phyloP scores from a whole-genome alignment of 192 early-diverging fungal genomes.

The Bifiguratus adelaidae region DNA sequence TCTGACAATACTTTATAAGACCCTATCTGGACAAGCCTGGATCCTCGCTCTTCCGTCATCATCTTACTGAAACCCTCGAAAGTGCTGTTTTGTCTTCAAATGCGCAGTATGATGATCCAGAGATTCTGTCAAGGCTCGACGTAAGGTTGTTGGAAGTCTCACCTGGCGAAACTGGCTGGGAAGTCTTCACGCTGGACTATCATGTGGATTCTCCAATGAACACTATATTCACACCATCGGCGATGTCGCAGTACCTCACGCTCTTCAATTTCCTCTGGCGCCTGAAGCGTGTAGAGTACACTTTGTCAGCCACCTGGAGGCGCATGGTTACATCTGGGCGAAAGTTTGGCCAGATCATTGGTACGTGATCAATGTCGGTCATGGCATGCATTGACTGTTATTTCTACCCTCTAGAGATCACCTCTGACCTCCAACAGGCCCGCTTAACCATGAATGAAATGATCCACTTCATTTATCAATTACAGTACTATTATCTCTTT shows the following conservation, averaged over 20 bases:
- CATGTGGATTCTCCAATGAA: constrained; percentile 71
- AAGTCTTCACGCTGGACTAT: constrained; percentile 88
- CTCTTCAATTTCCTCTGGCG: constrained; percentile 85
- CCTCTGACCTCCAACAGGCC: constrained; percentile 54
- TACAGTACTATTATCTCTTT: constrained; percentile 90
- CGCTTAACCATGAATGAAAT: constrained; percentile 69
- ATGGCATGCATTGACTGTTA: background rate
- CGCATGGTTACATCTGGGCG: constrained; percentile 61
- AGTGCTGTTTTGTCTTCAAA: constrained; percentile 80
- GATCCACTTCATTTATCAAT: constrained; percentile 89
- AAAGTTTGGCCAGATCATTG: constrained; percentile 25
- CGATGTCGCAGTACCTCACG: constrained; percentile 72
- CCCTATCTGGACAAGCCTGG: constrained; percentile 53
- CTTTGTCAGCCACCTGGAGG: constrained; percentile 65
- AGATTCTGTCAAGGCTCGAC: constrained; percentile 67
- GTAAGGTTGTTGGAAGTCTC: constrained; percentile 62
- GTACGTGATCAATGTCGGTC: constrained; percentile 5
- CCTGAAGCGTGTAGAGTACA: constrained; percentile 79
- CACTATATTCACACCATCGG: constrained; percentile 62
- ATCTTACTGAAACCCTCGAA: constrained; percentile 78
- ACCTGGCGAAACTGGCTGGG: constrained; percentile 73
- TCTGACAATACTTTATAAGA: constrained; percentile 14
- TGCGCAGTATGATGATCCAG: constrained; percentile 74
- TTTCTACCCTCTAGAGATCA: constrained; percentile 23
- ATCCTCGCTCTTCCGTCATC: constrained; percentile 72